A percentile compares a stretch with the other conserved stretches of the same genome.
phyloP scores from a whole-genome alignment of 768 basidiomycete species.

The Lactarius hengduanensis region DNA sequence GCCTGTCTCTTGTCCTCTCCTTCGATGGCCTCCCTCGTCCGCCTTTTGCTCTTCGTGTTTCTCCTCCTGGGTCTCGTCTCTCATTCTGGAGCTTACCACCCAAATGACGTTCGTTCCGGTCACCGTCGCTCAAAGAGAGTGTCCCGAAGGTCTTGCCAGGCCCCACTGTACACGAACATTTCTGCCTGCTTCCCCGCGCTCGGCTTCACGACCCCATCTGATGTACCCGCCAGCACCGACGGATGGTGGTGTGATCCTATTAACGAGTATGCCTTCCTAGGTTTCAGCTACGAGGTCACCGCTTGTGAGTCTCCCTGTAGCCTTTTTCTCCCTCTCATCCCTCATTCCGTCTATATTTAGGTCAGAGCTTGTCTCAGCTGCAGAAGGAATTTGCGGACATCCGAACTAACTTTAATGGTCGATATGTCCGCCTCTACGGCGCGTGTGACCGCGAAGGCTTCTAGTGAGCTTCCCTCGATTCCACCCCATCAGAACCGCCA shows the following conservation, averaged over 20 bases:
- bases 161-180: background rate
- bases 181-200: constrained; percentile 40
- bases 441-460: constrained; percentile 40
- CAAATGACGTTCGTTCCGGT: background rate
- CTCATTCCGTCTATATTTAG: constrained; percentile 36
- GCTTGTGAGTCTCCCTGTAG: constrained; percentile 44
- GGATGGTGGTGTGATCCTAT: constrained; percentile 53
- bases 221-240: constrained; percentile 39
- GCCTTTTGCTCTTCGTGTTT: background rate
- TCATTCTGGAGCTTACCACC: background rate
- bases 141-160: constrained; percentile 10
- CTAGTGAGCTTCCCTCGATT: constrained; percentile 35
- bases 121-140: background rate
- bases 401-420: constrained; percentile 52
- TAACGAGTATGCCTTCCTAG: constrained; percentile 72
- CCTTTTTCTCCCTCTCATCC: background rate
- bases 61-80: constrained; percentile 1
- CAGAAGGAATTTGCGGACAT: constrained; percentile 61
- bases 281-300: constrained; percentile 73
- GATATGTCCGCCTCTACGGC: constrained; percentile 58
- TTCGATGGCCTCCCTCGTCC: background rate
- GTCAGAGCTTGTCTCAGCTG: constrained; percentile 53
- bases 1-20: background rate
- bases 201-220: constrained; percentile 54
- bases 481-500: background rate